Conservation (phyloP, 306 rosid genomes). For the Cucurbita pepo region DNA sequence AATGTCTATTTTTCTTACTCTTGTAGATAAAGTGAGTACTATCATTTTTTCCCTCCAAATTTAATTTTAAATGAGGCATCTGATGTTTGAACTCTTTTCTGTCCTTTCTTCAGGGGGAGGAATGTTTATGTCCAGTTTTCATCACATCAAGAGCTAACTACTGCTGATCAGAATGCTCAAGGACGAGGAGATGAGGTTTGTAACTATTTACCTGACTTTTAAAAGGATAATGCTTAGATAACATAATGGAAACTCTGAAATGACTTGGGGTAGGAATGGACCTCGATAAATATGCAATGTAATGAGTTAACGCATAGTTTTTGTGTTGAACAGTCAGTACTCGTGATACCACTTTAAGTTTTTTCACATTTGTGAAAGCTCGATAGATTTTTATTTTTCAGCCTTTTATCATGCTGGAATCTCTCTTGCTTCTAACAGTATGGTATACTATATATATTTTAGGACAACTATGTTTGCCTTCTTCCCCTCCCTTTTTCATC, state of each 20-base stretch:
- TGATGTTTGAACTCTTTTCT: conserved; percentile 5
- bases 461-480: not conserved
- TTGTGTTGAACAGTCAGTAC: not conserved
- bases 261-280: not conserved
- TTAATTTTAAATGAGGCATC: not conserved
- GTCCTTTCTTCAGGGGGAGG: conserved; percentile 58
- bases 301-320: not conserved
- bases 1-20: not conserved
- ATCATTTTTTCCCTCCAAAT: not conserved
- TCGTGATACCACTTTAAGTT: not conserved
- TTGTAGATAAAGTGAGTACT: not conserved
- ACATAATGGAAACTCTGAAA: not conserved
- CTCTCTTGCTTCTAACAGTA: not conserved
- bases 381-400: not conserved
- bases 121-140: conserved; percentile 97
- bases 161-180: conserved; percentile 80
- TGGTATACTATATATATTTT: not conserved
- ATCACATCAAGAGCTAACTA: conserved; percentile 91
- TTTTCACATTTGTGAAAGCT: not conserved
- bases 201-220: conserved; percentile 8
- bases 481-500: not conserved
- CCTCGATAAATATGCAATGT: not conserved
- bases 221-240: not conserved
- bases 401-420: not conserved
- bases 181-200: conserved; percentile 97